Conservation (phyloP, 1,284 basidiomycete genomes). For the Sphaerobolus stellatus region DNA sequence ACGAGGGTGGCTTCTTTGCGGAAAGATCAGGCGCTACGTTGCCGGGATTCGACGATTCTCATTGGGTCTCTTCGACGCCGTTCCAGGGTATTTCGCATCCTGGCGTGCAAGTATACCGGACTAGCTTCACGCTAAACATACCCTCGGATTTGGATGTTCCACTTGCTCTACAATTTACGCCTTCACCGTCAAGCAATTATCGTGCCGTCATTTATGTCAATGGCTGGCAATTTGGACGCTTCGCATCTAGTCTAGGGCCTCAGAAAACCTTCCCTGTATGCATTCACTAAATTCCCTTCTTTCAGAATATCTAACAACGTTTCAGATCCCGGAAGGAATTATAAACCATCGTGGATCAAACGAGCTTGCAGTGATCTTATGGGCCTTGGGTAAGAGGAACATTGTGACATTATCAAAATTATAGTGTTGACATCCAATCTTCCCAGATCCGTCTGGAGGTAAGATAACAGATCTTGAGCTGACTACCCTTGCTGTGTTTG, state of each 20-base stretch:
- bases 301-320: conserved; percentile 20
- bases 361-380: conserved; percentile 39
- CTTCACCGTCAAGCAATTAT: conserved; percentile 34
- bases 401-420: too few species aligned
- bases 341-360: conserved; percentile 41
- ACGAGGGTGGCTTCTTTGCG: conserved; percentile 78
- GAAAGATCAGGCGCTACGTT: conserved; percentile 82
- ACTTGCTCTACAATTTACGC: conserved; percentile 23
- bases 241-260: conserved; percentile 21
- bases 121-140: conserved; percentile 4
- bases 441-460: conserved; percentile 34
- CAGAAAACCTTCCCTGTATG: conserved; percentile 25
- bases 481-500: conserved; percentile 21
- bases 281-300: conserved; percentile 27
- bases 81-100: background rate
- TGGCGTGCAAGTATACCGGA: background rate
- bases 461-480: conserved; percentile 36
- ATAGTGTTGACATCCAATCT: background rate
- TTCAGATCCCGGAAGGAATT: conserved; percentile 42
- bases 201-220: conserved; percentile 41
- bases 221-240: conserved; percentile 46
- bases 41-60: conserved; percentile 64
- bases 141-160: conserved; percentile 5
- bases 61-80: conserved; percentile 41
- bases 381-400: conserved; percentile 42